Evolutionary conservation across 345 rosid species (phyloP), one percentile per base, ranked within the genome.

Genomic region (Heritiera fomes): DNA sequence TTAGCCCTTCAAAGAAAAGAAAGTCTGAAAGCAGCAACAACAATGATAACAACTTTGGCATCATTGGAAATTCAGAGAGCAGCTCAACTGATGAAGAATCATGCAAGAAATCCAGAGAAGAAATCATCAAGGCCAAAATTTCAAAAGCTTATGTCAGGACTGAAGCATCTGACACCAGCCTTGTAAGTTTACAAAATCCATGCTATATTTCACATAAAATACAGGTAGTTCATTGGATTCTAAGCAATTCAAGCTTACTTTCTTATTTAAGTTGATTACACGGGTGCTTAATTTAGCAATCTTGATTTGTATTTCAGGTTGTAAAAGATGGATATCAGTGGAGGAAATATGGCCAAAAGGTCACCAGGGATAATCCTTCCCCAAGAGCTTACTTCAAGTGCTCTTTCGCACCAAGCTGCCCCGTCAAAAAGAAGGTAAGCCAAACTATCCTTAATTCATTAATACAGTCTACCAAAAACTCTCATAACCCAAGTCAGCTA

Each of bases 311-410:
- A 46, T 64, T 46, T 64, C 81, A 95, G 99, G 87, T 93, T 69
- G 97, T 94, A 77, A 96, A 90, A 78, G 99, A 96, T 90, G 99
- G 99, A 59, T 96, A 91, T 85, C 99, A 94, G 77, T 96, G 99
- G 99, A 96, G 98, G 83, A 96, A 96, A 78, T 96, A 96, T 79
- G 99, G 99, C 45, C 99, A 96, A 71, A 96, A 96, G 75, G 98
- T 96, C n/a, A 96, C 99, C 14, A 94, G 99, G 88, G 95, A 96
- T 77, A 96, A 96, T 76, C 99, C 99, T 67, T 96, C 88, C 77
- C 99, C 99, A 18, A 88, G 98, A 88, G 99, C 98, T 80, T 96
- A 96, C 88, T 96, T 91, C 91, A 94, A 90, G 79, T 96, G 99
- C 87, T 94, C 98, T 78, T 92, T 89, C 80, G 98, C 99, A 76